These are phyloP conservation scores for Fusarium burgessii DNA, from an alignment of 2,329 filamentous ascomycete genomes.

Conservation along the genomic window DNA sequence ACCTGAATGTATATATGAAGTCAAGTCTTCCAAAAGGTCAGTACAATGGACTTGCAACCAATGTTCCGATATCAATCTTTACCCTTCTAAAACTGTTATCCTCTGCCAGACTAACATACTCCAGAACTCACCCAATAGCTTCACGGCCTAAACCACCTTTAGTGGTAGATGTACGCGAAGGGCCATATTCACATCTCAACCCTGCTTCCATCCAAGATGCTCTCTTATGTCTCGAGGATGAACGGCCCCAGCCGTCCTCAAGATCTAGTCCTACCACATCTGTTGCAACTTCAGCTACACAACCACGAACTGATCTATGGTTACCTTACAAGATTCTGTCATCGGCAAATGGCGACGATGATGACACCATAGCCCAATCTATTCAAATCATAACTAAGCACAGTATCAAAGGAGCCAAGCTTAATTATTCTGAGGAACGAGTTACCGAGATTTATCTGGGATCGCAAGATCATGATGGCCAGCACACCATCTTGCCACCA, in stretches of 20 bases:
- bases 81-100: background rate
- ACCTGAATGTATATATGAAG: constrained; percentile 62
- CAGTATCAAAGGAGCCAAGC: constrained; percentile 48
- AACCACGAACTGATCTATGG: constrained; percentile 31
- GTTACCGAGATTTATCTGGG: constrained; percentile 10
- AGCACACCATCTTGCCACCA: constrained; percentile 36
- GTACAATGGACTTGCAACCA: background rate
- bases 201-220: constrained; percentile 51
- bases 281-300: background rate
- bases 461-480: constrained; percentile 14
- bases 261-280: background rate
- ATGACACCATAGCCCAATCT: constrained; percentile 47
- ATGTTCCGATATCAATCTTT: too few relatives aligned
- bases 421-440: constrained; percentile 49
- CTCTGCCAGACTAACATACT: constrained; percentile 4
- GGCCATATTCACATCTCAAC: constrained; percentile 54
- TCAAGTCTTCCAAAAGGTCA: constrained; percentile 42
- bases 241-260: background rate
- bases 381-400: constrained; percentile 48
- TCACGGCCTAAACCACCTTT: constrained; percentile 28
- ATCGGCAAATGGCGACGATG: constrained; percentile 45
- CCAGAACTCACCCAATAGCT: constrained; percentile 16
- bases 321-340: constrained; percentile 43
- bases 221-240: constrained; percentile 50
- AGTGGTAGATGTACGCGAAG: constrained; percentile 38